Conservation (phyloP, 2,329 filamentous ascomycete genomes). For the Cladosporium sp. region DNA sequence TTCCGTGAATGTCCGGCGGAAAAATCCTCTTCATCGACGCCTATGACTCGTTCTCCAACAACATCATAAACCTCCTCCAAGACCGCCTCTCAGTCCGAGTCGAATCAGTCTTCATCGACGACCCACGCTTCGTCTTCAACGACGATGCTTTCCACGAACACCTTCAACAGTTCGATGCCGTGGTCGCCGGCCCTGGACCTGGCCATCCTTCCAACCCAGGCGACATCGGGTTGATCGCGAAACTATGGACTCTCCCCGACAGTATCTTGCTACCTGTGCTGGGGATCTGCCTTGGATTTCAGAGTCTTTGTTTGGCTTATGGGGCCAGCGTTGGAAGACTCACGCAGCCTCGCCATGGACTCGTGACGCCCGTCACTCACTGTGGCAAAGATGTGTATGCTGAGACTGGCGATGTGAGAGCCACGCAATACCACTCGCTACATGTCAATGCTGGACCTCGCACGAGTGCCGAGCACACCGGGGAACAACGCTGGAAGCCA, state of each 20-base stretch:
- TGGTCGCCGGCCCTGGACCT: slow-evolving; percentile 87
- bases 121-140: slow-evolving; percentile 33
- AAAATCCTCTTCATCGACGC: slow-evolving; percentile 81
- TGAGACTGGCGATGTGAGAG: slow-evolving; percentile 55
- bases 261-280: slow-evolving; percentile 66
- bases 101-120: slow-evolving; percentile 62
- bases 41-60: slow-evolving; percentile 95
- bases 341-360: slow-evolving; percentile 72
- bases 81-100: slow-evolving; percentile 57
- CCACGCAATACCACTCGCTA: slow-evolving; percentile 72
- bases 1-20: slow-evolving; percentile 22
- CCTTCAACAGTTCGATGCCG: slow-evolving; percentile 65
- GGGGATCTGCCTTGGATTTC: slow-evolving; percentile 85
- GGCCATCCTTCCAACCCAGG: slow-evolving; percentile 65
- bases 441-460: slow-evolving; percentile 36
- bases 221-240: slow-evolving; percentile 79
- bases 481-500: slow-evolving; percentile 33
- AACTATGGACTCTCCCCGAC: slow-evolving; percentile 65
- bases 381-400: slow-evolving; percentile 59
- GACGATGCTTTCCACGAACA: slow-evolving; percentile 39
- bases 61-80: slow-evolving; percentile 78
- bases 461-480: slow-evolving; percentile 28
- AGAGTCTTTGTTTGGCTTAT: slow-evolving; percentile 67
- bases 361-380: slow-evolving; percentile 66
- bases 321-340: slow-evolving; percentile 64